These are phyloP conservation scores for Alternaria rosae DNA, from an alignment of 2,329 filamentous ascomycete species.

Conservation along the genomic window DNA sequence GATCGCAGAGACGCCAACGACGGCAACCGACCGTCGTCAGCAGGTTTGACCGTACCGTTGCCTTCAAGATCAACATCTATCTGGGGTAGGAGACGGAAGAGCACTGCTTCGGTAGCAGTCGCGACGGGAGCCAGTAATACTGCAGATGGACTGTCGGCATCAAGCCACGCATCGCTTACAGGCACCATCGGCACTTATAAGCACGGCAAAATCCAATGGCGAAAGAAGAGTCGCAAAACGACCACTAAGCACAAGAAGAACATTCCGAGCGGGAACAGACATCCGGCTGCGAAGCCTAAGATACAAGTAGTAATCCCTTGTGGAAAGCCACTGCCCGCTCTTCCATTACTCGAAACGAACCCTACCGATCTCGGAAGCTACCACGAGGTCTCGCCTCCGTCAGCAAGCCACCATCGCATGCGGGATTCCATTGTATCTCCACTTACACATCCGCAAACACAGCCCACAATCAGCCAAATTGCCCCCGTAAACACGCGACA, in stretches of 20 bases:
- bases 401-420: conserved; percentile 28
- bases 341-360: conserved; percentile 36
- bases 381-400: conserved; percentile 45
- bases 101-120: conserved; percentile 22
- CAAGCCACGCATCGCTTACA: conserved; percentile 30
- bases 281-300: conserved; percentile 35
- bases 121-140: conserved; percentile 19
- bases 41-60: conserved; percentile 21
- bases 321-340: conserved; percentile 40
- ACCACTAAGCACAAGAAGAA: conserved; percentile 14
- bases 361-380: conserved; percentile 27
- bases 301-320: conserved; percentile 50
- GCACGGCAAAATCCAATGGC: conserved; percentile 55
- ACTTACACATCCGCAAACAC: conserved; percentile 26
- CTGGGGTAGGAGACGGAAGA: conserved; percentile 29
- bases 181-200: conserved; percentile 55
- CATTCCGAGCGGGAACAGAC: conserved; percentile 21
- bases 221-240: conserved; percentile 20
- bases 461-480: conserved; percentile 21
- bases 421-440: conserved; percentile 45
- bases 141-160: conserved; percentile 34
- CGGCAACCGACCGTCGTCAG: conserved; percentile 29
- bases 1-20: conserved; percentile 31
- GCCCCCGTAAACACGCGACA: conserved; percentile 5
- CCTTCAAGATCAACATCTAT: conserved; percentile 23